Conservation (phyloP, 306 rosid genomes). For the Fragaria ananassa region DNA sequence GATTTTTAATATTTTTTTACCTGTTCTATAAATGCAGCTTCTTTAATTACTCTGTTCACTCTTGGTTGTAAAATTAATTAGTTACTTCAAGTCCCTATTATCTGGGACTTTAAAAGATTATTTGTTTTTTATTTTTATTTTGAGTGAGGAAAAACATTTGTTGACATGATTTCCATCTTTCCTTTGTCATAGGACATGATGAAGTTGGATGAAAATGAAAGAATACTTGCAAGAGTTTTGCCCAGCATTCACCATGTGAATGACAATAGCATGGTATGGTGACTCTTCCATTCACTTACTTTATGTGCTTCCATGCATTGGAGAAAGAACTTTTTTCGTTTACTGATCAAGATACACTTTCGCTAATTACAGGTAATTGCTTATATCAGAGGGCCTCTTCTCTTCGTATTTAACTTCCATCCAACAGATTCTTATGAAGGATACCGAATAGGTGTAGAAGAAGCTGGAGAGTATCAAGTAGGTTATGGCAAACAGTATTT, state of each 20-base stretch:
- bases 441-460: slow-evolving; percentile 77
- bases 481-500: slow-evolving; percentile 16
- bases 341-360: slow-evolving; percentile 9
- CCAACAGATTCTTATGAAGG: slow-evolving; percentile 68
- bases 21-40: slow-evolving; percentile 15
- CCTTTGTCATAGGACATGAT: slow-evolving; percentile 64
- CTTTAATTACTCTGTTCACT: slow-evolving; percentile 12
- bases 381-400: slow-evolving; percentile 79
- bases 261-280: slow-evolving; percentile 62
- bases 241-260: slow-evolving; percentile 76
- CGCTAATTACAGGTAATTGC: slow-evolving; percentile 73
- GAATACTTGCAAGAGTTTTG: slow-evolving; percentile 56
- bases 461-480: slow-evolving; percentile 96
- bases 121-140: not conserved
- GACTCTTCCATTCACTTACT: slow-evolving; percentile 6
- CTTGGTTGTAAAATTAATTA: slow-evolving; percentile 18
- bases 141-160: slow-evolving; percentile 10
- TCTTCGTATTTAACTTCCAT: slow-evolving; percentile 84
- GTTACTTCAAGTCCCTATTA: slow-evolving; percentile 15
- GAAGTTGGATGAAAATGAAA: slow-evolving; percentile 75
- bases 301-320: not conserved
- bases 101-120: not conserved
- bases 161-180: slow-evolving; percentile 13
- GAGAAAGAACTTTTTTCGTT: not conserved
- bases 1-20: slow-evolving; percentile 1